Evolutionary conservation across 2,329 filamentous ascomycete species (phyloP).

Genomic region (Oidium heveae): DNA sequence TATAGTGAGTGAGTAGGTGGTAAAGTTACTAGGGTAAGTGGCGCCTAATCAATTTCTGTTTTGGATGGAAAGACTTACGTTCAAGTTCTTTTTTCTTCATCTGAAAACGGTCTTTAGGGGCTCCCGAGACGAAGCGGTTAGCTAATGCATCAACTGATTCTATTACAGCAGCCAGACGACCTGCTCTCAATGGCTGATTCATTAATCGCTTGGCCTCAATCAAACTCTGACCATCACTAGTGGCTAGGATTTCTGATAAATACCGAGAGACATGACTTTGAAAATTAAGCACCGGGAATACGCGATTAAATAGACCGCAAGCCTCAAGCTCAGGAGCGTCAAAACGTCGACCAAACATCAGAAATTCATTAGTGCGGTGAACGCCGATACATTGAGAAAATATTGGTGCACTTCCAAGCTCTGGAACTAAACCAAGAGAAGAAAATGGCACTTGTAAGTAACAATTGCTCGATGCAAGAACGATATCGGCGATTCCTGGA

Average conservation of each 20-base stretch:
- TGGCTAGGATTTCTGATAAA: constrained; percentile 18
- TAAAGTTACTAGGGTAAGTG: not conserved
- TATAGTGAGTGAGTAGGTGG: not conserved
- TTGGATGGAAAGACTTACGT: constrained; percentile 4
- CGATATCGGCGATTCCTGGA: constrained; percentile 22
- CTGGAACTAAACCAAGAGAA: constrained; percentile 22
- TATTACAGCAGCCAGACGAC: constrained; percentile 20
- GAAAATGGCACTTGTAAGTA: constrained; percentile 24
- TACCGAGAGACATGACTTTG: constrained; percentile 18
- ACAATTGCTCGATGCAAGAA: constrained; percentile 19
- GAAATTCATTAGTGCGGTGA: constrained; percentile 24
- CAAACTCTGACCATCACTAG: constrained; percentile 26
- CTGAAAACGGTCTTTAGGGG: constrained; percentile 19
- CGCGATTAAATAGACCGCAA: constrained; percentile 21
- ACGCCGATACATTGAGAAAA: constrained; percentile 23
- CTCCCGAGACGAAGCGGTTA: constrained; percentile 23
- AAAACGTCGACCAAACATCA: constrained; percentile 24
- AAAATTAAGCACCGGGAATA: constrained; percentile 19
- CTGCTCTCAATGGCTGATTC: constrained; percentile 20
- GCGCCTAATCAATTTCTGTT: not conserved
- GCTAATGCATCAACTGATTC: constrained; percentile 22
- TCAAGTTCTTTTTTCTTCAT: constrained; percentile 16
- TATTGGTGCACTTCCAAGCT: constrained; percentile 21
- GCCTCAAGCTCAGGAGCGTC: constrained; percentile 18
- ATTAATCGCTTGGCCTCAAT: constrained; percentile 25